Evolutionary conservation across 2,329 filamentous ascomycete genomes (phyloP).

Genomic region (Talaromyces atroroseus): DNA sequence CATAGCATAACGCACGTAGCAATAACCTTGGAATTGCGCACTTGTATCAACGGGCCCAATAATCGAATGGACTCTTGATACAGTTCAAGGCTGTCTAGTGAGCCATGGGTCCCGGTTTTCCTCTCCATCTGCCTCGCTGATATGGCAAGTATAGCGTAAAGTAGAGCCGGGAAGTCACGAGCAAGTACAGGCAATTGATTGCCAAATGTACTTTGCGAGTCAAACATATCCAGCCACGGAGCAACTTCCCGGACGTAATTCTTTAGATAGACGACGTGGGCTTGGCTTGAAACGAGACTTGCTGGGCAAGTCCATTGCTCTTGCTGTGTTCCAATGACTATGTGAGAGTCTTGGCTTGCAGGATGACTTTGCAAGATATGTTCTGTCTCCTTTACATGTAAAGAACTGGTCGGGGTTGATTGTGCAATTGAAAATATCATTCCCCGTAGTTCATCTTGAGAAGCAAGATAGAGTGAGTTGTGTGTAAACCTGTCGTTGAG

Average conservation of each 20-base stretch:
- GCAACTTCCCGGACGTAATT: constrained; percentile 52
- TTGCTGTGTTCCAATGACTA: constrained; percentile 13
- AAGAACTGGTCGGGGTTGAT: too few relatives aligned
- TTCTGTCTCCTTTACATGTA: too few relatives aligned
- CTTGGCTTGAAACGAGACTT: constrained; percentile 25
- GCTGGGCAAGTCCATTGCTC: not conserved
- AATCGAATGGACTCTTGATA: constrained; percentile 51
- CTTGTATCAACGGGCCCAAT: constrained; percentile 45
- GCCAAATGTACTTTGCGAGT: constrained; percentile 49
- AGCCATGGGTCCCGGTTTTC: constrained; percentile 41
- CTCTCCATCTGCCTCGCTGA: constrained; percentile 51
- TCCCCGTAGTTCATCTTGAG: constrained; percentile 41
- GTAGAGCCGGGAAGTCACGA: constrained; percentile 40
- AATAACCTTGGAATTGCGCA: constrained; percentile 46
- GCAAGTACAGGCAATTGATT: constrained; percentile 48
- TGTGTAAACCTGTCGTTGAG: constrained; percentile 25
- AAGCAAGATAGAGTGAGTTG: constrained; percentile 41
- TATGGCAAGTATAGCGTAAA: constrained; percentile 50
- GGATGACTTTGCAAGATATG: constrained; percentile 2
- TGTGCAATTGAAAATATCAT: constrained; percentile 43
- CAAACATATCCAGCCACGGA: constrained; percentile 56
- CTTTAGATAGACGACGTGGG: constrained; percentile 39
- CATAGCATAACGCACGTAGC: constrained; percentile 51
- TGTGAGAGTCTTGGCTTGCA: not conserved
- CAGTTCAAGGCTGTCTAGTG: constrained; percentile 48